phyloP scores from a whole-genome alignment of 1,284 basidiomycete genomes.

The Pseudomicrostroma phylloplanum region DNA sequence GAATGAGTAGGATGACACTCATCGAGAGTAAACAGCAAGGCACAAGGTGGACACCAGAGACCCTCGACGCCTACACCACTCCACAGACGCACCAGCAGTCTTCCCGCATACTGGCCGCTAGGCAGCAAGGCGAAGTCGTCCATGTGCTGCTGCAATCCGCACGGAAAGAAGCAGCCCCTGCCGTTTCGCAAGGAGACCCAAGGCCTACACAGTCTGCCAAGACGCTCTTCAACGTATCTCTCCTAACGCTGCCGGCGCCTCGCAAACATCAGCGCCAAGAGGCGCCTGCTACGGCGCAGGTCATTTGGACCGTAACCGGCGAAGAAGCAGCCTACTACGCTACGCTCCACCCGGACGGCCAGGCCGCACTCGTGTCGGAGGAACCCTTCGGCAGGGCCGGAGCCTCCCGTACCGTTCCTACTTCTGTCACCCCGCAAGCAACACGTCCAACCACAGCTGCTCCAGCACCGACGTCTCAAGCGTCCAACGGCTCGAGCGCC shows the following conservation, averaged over 20 bases:
- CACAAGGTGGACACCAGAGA: neutral
- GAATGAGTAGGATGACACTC: neutral
- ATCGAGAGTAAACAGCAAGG: neutral
- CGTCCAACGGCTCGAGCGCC: conserved; percentile 10
- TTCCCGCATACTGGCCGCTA: neutral
- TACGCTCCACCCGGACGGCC: conserved; percentile 12
- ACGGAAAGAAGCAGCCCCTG: no score
- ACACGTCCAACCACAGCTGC: neutral
- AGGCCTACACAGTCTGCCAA: neutral
- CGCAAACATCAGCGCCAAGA: neutral
- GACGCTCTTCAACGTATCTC: conserved; percentile 21
- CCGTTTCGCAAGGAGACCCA: no score
- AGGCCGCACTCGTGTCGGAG: conserved; percentile 15
- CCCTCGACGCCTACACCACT: no score
- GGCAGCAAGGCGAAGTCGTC: no score
- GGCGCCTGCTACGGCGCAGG: neutral
- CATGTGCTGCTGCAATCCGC: no score
- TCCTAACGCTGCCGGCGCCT: conserved; percentile 13
- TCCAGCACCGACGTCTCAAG: neutral
- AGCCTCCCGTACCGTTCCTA: conserved; percentile 21
- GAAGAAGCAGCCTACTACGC: conserved; percentile 23
- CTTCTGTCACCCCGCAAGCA: neutral
- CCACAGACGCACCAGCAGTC: neutral
- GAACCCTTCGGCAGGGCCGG: conserved; percentile 44
- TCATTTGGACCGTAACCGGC: conserved; percentile 18